Evolutionary conservation across 2,329 filamentous ascomycete genomes (phyloP), one percentile per base, ranked within the genome.

Genomic region (Aspergillus calidoustus): DNA sequence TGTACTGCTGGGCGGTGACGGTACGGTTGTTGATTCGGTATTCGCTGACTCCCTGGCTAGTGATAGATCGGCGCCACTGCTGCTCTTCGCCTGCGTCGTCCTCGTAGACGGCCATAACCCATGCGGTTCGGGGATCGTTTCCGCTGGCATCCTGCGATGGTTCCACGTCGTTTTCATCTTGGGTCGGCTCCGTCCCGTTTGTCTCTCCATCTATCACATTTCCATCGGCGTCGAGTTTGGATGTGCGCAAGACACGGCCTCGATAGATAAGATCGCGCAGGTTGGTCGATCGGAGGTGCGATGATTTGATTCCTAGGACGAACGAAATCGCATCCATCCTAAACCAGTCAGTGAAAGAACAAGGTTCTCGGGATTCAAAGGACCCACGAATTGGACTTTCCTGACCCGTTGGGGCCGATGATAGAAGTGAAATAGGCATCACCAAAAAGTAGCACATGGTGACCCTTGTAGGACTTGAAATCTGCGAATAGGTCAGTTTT

Each of bases 311-410:
- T 68, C 95, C 95, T 60, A 99, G 87, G 62, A 99, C 95, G 79
- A 99, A 99, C 68, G 95, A 99, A 70, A 99, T 99, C 69, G 95
- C 95, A 77, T 99, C 95, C 95, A 99, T 99, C 63, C 92, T 96
- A 72, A 23, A 67, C 44, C 19, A 48, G 64, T 78, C 54, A 77
- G 71, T 66, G 57, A 59, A 30, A 22, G n/a, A 9, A 15, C 17
- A 11, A n/a, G 28, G 38, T 49, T 7, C 9, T 19, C 9, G 11
- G 54, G 47, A 23, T 23, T 34, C n/a, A 19, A 7, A 34, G 34
- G 52, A 83, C 89, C 76, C 80, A 94, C 91, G 93, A 97, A 78
- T 99, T 99, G 22, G 95, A 99, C 80, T 99, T 99, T 67, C 95
- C 95, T 41, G 95, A 98, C 83, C 95, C 95, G 93, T 99, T 99